Conservation (phyloP, 1,284 basidiomycete genomes). For the Trichosporon faecale region DNA sequence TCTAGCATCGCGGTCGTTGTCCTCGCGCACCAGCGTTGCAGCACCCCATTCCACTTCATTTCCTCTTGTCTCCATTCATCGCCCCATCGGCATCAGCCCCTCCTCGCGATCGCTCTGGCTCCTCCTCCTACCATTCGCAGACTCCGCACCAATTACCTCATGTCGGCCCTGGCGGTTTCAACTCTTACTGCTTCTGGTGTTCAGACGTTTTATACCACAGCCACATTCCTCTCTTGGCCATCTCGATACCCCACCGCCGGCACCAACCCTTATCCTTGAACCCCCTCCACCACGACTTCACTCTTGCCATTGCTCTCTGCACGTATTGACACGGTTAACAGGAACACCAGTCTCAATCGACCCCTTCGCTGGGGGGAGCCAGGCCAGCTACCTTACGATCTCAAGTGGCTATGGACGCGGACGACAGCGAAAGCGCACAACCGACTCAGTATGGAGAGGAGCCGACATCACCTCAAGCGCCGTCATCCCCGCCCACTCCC, state of each 20-base stretch:
- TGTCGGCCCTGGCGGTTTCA: constrained; percentile 10
- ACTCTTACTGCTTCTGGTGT: constrained; percentile 10
- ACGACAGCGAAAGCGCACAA: not conserved
- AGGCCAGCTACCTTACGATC: constrained; percentile 4
- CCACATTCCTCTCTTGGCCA: constrained; percentile 8
- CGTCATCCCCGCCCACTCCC: not conserved
- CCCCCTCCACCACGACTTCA: not conserved
- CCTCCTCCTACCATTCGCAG: not conserved
- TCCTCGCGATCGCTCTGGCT: not conserved
- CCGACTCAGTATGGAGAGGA: constrained; percentile 2
- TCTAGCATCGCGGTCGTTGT: not conserved
- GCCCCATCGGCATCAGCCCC: not conserved
- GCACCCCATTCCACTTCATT: not conserved
- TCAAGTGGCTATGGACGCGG: constrained; percentile 11
- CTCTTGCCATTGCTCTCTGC: not conserved
- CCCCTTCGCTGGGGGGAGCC: constrained; percentile 8
- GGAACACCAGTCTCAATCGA: constrained; percentile 5
- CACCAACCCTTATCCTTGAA: constrained; percentile 3
- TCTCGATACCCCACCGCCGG: constrained; percentile 7
- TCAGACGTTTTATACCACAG: constrained; percentile 7
- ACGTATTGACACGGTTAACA: constrained; percentile 2
- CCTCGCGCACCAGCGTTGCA: not conserved
- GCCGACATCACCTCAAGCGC: not conserved
- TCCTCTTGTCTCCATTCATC: not conserved
- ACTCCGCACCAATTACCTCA: constrained; percentile 10